phyloP scores from a whole-genome alignment of 2,329 filamentous ascomycete genomes.

The Capronia coronata region DNA sequence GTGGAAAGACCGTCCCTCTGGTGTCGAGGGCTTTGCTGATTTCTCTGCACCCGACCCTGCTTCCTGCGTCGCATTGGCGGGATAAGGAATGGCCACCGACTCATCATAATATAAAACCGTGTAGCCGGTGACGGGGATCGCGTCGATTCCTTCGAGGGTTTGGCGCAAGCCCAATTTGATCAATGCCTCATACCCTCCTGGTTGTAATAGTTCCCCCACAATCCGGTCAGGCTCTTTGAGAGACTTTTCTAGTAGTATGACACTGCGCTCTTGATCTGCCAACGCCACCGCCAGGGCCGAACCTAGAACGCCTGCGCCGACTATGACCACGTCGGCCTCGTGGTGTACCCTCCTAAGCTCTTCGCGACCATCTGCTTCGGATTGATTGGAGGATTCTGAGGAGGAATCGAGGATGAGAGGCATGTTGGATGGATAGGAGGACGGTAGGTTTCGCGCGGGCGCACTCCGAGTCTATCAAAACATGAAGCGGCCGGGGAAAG shows the following conservation, averaged over 20 bases:
- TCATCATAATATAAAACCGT: constrained; percentile 75
- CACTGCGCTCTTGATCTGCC: constrained; percentile 81
- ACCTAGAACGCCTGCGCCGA: constrained; percentile 85
- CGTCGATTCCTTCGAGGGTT: constrained; percentile 84
- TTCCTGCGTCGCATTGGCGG: constrained; percentile 44
- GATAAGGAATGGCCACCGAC: constrained; percentile 72
- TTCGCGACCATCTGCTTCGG: constrained; percentile 31
- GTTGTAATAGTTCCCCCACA: constrained; percentile 90
- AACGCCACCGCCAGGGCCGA: constrained; percentile 79
- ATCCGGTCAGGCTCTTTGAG: constrained; percentile 92
- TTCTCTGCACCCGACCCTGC: constrained; percentile 16
- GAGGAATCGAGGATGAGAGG: constrained; percentile 29
- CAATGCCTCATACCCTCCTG: constrained; percentile 77
- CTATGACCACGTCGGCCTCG: constrained; percentile 75
- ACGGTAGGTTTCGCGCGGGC: background rate
- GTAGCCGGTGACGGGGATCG: constrained; percentile 76
- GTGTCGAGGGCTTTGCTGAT: constrained; percentile 39
- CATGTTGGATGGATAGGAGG: constrained; percentile 17
- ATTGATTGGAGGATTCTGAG: constrained; percentile 26
- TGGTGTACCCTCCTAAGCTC: constrained; percentile 50
- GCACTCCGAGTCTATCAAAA: constrained; percentile 2
- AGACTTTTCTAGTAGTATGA: constrained; percentile 80
- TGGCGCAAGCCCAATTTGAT: constrained; percentile 71
- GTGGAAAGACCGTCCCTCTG: constrained; percentile 78
- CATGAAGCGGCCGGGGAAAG: constrained; percentile 6